Base-by-base conservation (phyloP, 306 rosid species). In the Dalbergia cochinchinensis region DNA sequence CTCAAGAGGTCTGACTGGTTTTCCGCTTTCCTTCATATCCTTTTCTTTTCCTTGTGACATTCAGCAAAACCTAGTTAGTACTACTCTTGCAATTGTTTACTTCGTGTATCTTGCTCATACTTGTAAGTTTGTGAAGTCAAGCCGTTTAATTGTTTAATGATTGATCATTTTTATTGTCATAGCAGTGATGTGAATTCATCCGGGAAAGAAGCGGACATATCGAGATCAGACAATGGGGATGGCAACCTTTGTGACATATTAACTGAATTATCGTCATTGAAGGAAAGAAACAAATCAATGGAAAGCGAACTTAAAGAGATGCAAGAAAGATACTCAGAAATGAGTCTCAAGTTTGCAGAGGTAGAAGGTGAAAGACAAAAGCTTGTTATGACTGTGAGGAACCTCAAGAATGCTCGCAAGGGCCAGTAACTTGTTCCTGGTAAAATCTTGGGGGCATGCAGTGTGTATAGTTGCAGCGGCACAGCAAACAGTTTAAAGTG, bases 331-430 rank as follows among this genome's bases (percentile, higher is more conserved):
- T 96, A 96, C 88, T 96, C 98, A 72, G 99, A 93, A 73, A 89
- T 93, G 87, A 96, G 99, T 89, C 99, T 96, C 78, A 96, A 86
- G 84, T 96, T 96, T 6, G 98, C 99, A 0, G 98, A 93, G 88
- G 99, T 96, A 33, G 99, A 96, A 88, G 98, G 99, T 67, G 99
- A 96, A 88, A 93, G 99, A 80, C 98, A 96, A 74, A 86, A 90
- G 86, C 98, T 95, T 63, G 98, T 93, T 71, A 96, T 96, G 99
- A 89, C 93, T 0, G 85, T 96, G 69, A 77, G 99, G 71, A 89
- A 77, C 85, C 93, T 96, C 37, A 93, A 90, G 89, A 88, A 87
- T 87, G 63, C 86, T 62, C 89, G 76, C 78, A 95, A 87, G 87
- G 69, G 20, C 18, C 86, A 69, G 80, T 47, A 34, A 82, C 67